Conservation (phyloP, 164 flowering plant genomes). For the Dillenia turbinata region DNA sequence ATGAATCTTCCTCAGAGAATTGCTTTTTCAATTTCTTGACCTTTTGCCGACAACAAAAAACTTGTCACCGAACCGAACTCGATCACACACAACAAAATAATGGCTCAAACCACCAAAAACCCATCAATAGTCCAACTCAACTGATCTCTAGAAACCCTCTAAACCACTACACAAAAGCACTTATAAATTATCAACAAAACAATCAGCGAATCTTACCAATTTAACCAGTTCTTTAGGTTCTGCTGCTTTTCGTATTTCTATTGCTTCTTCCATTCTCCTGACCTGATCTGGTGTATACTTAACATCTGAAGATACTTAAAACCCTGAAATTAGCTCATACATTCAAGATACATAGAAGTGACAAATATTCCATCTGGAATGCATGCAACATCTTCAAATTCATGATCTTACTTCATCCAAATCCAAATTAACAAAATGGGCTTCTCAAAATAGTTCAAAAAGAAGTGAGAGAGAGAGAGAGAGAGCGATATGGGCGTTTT, state of each 20-base stretch:
- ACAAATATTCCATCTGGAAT: not conserved
- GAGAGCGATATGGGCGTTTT: constrained; percentile 3
- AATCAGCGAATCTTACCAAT: constrained; percentile 46
- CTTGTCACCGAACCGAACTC: not conserved
- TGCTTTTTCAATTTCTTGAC: constrained; percentile 43
- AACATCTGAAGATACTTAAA: constrained; percentile 34
- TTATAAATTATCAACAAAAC: not conserved
- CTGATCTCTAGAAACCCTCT: constrained; percentile 1
- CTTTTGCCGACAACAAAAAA: constrained; percentile 27
- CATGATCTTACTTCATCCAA: not conserved
- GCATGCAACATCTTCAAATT: not conserved
- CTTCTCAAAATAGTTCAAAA: not conserved
- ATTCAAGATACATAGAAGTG: not conserved
- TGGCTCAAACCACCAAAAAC: not conserved
- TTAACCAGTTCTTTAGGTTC: constrained; percentile 64
- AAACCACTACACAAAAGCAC: not conserved
- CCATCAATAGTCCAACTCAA: not conserved
- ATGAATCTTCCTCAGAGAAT: constrained; percentile 24
- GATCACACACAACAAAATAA: not conserved
- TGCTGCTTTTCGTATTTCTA: constrained; percentile 56
- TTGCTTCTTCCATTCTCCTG: constrained; percentile 79
- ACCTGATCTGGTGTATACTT: constrained; percentile 76
- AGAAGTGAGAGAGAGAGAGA: not conserved
- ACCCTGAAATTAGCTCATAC: constrained; percentile 3
- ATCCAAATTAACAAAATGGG: not conserved